Base-by-base conservation (phyloP, 345 rosid genomes). In the Angophora floribunda region DNA sequence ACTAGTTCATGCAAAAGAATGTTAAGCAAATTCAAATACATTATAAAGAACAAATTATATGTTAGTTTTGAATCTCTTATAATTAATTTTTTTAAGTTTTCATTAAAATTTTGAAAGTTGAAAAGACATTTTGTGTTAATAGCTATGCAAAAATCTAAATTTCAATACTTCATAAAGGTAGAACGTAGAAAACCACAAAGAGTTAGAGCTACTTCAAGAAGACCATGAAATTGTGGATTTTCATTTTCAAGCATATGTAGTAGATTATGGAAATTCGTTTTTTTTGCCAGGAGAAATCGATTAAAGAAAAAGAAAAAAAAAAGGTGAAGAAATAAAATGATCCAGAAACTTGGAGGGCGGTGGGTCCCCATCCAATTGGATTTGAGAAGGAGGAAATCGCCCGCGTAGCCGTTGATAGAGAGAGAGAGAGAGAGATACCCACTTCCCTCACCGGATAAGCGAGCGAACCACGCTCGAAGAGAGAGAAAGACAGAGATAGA, bases 391-490 rank as follows among this genome's bases (percentile, higher is more conserved):
- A 75, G 28, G 88, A 88, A 89, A 89, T 65, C 44, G 88, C 89
- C 92, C 90, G 91, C 93, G 90, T 88, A 87, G 92, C 89, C 86
- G 91, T 87, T 92, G 88, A 90, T 89, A 51, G 88, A 75, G 49
- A 75, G 79, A 65, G 6, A 65, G 26, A 52, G 55, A 52, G 53
- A 52, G 47, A 1, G 51, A 47, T 15, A 15, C 63, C 16, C 86
- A 86, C 91, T 36, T 4, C 85, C 50, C 87, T 86, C 57, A 26
- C 86, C 32, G 91, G 95, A 92, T 93, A 90, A 92, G 91, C 88
- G 86, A 87, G 78, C 59, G 51, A 36, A 85, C 80, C 51, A 16
- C 44, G 36, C 79, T 30, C 45, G 78, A 61, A 84, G 50, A 53
- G 61, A 51, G 67, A 87, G 50, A 70, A 21, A 30, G 59, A 19